phyloP scores from a whole-genome alignment of 2,329 filamentous ascomycete genomes.

The Cadophora malorum region DNA sequence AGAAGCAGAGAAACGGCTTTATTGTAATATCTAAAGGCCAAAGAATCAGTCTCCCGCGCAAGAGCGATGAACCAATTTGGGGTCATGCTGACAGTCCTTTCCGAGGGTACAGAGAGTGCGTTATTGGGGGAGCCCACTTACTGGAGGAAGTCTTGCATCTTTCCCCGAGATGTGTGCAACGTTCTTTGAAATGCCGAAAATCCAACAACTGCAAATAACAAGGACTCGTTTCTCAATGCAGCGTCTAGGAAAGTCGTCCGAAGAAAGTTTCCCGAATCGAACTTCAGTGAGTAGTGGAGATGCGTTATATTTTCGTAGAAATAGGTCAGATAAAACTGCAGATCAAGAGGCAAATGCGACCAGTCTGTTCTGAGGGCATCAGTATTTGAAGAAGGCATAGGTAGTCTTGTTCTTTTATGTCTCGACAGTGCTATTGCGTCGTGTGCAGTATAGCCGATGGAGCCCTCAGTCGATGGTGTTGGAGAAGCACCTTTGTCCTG shows the following conservation, averaged over 20 bases:
- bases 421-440: conserved; percentile 27
- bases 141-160: conserved; percentile 80
- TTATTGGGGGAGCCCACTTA: conserved; percentile 48
- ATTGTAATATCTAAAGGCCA: conserved; percentile 68
- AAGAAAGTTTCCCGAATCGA: conserved; percentile 76
- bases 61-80: not conserved
- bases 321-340: conserved; percentile 81
- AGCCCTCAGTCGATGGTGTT: conserved; percentile 54
- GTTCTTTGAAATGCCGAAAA: conserved; percentile 90
- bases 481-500: conserved; percentile 60
- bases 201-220: conserved; percentile 85
- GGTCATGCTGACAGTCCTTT: not conserved
- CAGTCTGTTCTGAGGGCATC: conserved; percentile 51
- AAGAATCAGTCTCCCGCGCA: not conserved
- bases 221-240: conserved; percentile 77
- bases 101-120: not conserved
- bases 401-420: conserved; percentile 33
- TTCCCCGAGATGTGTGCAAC: conserved; percentile 71
- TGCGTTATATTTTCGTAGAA: conserved; percentile 78
- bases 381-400: conserved; percentile 38
- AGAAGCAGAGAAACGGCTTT: conserved; percentile 81
- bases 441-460: conserved; percentile 40
- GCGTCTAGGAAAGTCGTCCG: conserved; percentile 72
- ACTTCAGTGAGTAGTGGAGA: conserved; percentile 82
- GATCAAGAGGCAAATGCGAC: conserved; percentile 68